Evolutionary conservation across 352 stramenopile genomes (phyloP).

Genomic region (Phytophthora macrochlamydospora): DNA sequence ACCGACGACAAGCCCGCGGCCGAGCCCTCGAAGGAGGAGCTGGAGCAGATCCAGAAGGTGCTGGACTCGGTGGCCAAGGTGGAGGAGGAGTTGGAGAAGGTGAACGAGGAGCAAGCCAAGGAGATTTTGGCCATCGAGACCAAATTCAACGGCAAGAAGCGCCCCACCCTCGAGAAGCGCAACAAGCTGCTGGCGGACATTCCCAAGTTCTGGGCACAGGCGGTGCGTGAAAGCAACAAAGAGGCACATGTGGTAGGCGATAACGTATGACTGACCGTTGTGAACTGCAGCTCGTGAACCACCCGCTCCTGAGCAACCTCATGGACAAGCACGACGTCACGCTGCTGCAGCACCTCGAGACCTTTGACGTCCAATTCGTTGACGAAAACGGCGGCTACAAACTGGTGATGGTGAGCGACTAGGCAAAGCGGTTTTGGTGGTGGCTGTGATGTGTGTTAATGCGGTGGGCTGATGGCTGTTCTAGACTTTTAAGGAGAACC

Average conservation of each 20-base stretch:
- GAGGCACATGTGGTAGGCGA: background rate
- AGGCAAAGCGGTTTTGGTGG: background rate
- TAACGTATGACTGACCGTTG: background rate
- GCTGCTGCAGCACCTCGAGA: constrained; percentile 55
- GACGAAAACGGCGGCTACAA: constrained; percentile 76
- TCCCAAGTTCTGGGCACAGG: constrained; percentile 79
- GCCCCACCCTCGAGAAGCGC: constrained; percentile 69
- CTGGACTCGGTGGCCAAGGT: constrained; percentile 54
- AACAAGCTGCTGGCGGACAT: constrained; percentile 66
- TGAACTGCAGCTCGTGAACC: constrained; percentile 60
- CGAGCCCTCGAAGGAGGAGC: constrained; percentile 31
- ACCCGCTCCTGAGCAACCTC: constrained; percentile 57
- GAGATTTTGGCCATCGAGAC: constrained; percentile 78
- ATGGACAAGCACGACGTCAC: constrained; percentile 58
- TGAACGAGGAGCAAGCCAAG: constrained; percentile 64
- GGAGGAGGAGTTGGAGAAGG: constrained; percentile 67
- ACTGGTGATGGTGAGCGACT: constrained; percentile 59
- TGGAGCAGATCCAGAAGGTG: constrained; percentile 60
- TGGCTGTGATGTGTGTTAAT: background rate
- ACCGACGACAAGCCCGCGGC: constrained; percentile 51
- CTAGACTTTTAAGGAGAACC: constrained; percentile 76
- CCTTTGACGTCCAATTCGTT: constrained; percentile 67
- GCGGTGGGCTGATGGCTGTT: constrained; percentile 1
- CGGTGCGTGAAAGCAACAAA: constrained; percentile 39
- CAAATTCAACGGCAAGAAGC: constrained; percentile 80